Evolutionary conservation across 305 asterid genomes (phyloP).

Genomic region (Fraxinus sp.): DNA sequence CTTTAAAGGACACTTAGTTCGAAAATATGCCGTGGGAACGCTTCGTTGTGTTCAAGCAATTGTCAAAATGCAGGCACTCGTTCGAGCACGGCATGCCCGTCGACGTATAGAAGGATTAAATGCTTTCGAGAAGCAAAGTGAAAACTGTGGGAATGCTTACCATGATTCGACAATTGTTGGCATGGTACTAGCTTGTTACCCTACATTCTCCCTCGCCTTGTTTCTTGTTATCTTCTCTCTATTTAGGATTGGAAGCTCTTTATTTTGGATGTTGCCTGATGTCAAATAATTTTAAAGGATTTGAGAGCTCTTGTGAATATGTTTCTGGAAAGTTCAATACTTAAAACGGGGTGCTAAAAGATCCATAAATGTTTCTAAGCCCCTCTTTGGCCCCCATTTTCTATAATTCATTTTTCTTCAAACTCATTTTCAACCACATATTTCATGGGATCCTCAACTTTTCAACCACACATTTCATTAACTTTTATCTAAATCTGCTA

Average conservation of each 20-base stretch:
- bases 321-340: neutral
- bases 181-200: conserved; percentile 16
- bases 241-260: conserved; percentile 12
- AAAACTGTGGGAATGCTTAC: conserved; percentile 35
- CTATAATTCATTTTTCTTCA: neutral
- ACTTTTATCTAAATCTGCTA: neutral
- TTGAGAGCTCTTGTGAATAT: neutral
- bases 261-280: neutral
- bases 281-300: neutral
- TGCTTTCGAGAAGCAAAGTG: conserved; percentile 35
- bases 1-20: conserved; percentile 88
- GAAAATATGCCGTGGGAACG: conserved; percentile 85
- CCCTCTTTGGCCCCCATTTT: neutral
- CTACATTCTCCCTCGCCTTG: conserved; percentile 5
- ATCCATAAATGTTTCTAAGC: neutral
- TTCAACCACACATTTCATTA: neutral
- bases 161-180: conserved; percentile 26
- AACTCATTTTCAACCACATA: neutral
- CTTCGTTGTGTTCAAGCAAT: conserved; percentile 92
- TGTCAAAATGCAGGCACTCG: conserved; percentile 86
- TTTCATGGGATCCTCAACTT: neutral
- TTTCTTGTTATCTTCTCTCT: neutral
- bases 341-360: neutral
- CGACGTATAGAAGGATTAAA: conserved; percentile 32
- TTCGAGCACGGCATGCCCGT: conserved; percentile 67